Base-by-base conservation (phyloP, 1,284 basidiomycete genomes). In the Cerioporus squamosus region DNA sequence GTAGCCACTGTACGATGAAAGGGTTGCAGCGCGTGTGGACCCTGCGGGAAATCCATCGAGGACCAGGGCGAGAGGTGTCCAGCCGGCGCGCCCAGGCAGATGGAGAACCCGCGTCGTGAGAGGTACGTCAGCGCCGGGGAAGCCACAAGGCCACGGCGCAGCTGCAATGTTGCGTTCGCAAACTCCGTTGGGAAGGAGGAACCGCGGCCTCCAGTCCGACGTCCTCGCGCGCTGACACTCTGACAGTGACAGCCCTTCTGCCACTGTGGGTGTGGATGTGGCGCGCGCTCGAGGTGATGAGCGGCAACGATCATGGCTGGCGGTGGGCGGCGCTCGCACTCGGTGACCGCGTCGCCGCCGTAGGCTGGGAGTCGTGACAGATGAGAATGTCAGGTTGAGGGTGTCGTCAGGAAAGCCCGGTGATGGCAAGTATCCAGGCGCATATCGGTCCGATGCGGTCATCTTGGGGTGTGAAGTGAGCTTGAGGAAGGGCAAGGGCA, bases 251-350 rank as follows among this genome's bases (percentile, higher is more conserved):
- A n/a, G n/a, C n/a, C n/a, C n/a, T n/a, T n/a, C n/a, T n/a, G n/a
- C n/a, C n/a, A n/a, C n/a, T n/a, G n/a, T n/a, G n/a, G n/a, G n/a
- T n/a, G n/a, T n/a, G n/a, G n/a, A n/a, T 45, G 52, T 47, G 44
- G 52, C 53, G 39, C 53, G 46, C 46, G 45, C 39, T 55, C 38
- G 39, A 6, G 44, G 29, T 55, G 45, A 55, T 48, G 53, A 36
- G 39, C 45, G 46, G 53, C 20, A 43, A 43, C 45, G 39, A 55
- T 48, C 53, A 48, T 22, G 15, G 38, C 20, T 45, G 9, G 53
- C 39, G 53, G 22, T 55, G 53, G 38, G 24, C 24, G 40, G 20
- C 40, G 40, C 29, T 36, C 20, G 18, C 9, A 15, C 31, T 48
- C 46, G 46, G 31, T 8, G 31, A 31, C 46, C 33, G 33, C 9